phyloP scores from a whole-genome alignment of 2,329 filamentous ascomycete species.

The Alternaria hordeiaustralica region DNA sequence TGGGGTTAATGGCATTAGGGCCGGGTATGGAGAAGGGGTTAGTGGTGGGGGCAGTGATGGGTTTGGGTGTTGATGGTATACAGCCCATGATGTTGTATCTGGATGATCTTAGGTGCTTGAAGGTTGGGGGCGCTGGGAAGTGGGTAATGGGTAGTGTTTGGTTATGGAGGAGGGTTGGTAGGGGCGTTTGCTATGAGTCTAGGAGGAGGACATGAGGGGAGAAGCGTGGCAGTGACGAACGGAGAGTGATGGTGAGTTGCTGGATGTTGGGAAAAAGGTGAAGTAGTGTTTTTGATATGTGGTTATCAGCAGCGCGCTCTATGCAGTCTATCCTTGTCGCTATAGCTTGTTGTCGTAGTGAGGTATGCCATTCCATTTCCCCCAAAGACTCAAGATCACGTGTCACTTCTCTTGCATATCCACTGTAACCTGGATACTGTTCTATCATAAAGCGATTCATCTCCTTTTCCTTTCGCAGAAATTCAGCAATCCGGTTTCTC shows the following conservation, averaged over 20 bases:
- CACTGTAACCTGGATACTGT: background rate
- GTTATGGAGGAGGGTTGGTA: background rate
- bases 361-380: too few relatives aligned
- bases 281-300: background rate
- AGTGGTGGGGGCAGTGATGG: background rate
- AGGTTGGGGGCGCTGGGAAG: accelerated
- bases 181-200: too few relatives aligned
- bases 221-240: background rate
- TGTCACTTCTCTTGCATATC: background rate
- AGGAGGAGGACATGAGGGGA: background rate
- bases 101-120: too few relatives aligned
- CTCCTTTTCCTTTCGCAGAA: too few relatives aligned
- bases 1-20: too few relatives aligned
- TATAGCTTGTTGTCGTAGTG: too few relatives aligned
- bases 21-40: background rate
- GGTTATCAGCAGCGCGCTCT: accelerated
- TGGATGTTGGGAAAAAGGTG: background rate
- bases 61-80: background rate
- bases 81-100: background rate
- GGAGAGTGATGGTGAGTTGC: background rate
- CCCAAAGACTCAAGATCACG: background rate
- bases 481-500: background rate
- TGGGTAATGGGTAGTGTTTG: too few relatives aligned
- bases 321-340: background rate
- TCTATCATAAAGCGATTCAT: background rate